These are phyloP conservation scores for Ganoderma leucocontextum DNA, from an alignment of 1,284 basidiomycete species.

Conservation along the genomic window DNA sequence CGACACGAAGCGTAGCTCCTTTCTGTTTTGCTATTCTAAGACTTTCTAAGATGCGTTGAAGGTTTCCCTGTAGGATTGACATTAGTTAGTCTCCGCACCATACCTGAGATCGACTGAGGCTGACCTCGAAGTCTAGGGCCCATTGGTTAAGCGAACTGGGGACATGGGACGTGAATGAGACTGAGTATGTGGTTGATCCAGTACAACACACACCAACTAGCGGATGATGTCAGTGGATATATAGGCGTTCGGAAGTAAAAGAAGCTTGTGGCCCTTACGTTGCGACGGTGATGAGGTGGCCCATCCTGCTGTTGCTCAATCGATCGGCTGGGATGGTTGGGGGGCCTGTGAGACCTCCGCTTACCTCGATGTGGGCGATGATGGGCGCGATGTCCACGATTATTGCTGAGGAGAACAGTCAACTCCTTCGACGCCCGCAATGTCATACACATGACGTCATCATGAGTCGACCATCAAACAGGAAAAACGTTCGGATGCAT, in stretches of 20 bases:
- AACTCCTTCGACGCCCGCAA: background rate
- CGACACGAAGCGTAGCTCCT: constrained; percentile 95
- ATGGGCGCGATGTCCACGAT: background rate
- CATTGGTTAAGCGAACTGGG: constrained; percentile 93
- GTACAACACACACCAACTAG: constrained; percentile 51
- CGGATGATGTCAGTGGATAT: background rate
- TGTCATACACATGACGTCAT: constrained; percentile 29
- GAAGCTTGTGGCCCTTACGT: constrained; percentile 43
- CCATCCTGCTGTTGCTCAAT: constrained; percentile 54
- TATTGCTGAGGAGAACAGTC: no score
- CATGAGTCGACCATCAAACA: background rate
- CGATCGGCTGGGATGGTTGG: background rate
- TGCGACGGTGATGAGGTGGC: constrained; percentile 80
- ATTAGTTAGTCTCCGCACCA: background rate
- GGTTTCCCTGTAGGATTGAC: constrained; percentile 72
- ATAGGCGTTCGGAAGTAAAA: background rate
- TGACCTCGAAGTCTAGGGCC: constrained; percentile 92
- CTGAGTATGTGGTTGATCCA: background rate
- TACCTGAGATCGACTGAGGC: constrained; percentile 5
- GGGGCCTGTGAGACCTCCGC: background rate
- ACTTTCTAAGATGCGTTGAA: constrained; percentile 89
- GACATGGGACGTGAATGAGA: background rate
- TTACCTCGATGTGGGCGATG: background rate
- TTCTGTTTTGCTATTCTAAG: constrained; percentile 88
- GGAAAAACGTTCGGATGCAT: no score